These are phyloP conservation scores for Fusarium guadeloupense DNA, from an alignment of 2,329 filamentous ascomycete genomes.

Conservation along the genomic window DNA sequence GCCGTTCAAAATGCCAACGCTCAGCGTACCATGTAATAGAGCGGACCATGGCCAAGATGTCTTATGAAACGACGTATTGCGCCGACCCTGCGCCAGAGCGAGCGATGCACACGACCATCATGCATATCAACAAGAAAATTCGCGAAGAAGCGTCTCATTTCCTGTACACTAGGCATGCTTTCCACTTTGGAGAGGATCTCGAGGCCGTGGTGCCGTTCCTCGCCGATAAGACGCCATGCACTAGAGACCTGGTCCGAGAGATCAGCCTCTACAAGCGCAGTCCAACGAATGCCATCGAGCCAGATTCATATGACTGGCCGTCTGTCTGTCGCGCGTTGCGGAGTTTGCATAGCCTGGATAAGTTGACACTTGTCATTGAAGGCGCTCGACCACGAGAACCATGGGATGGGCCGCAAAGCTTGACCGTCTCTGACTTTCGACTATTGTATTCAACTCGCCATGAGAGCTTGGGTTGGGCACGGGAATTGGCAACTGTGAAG, in stretches of 20 bases:
- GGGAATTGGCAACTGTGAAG: conserved; percentile 61
- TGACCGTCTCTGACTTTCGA: conserved; percentile 58
- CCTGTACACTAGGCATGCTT: conserved; percentile 65
- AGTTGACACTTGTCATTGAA: conserved; percentile 62
- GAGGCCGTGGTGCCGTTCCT: conserved; percentile 70
- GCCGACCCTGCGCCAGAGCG: conserved; percentile 31
- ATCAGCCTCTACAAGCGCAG: conserved; percentile 65
- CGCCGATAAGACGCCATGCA: conserved; percentile 61
- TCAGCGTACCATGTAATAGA: conserved; percentile 55
- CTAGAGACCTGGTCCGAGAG: conserved; percentile 57
- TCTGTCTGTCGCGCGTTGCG: conserved; percentile 60
- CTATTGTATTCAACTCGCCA: conserved; percentile 55
- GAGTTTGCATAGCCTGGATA: conserved; percentile 50
- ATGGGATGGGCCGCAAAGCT: conserved; percentile 60
- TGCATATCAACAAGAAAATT: conserved; percentile 58
- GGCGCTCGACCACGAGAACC: conserved; percentile 61
- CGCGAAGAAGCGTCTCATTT: conserved; percentile 65
- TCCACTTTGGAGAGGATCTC: conserved; percentile 68
- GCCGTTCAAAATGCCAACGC: conserved; percentile 38
- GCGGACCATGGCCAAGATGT: conserved; percentile 51
- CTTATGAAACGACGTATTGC: conserved; percentile 64
- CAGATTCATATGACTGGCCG: conserved; percentile 61
- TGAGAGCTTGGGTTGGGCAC: conserved; percentile 66
- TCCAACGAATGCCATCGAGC: conserved; percentile 52
- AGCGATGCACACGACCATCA: conserved; percentile 55